Conservation (phyloP, 345 rosid species). For the Aegle marmelos region DNA sequence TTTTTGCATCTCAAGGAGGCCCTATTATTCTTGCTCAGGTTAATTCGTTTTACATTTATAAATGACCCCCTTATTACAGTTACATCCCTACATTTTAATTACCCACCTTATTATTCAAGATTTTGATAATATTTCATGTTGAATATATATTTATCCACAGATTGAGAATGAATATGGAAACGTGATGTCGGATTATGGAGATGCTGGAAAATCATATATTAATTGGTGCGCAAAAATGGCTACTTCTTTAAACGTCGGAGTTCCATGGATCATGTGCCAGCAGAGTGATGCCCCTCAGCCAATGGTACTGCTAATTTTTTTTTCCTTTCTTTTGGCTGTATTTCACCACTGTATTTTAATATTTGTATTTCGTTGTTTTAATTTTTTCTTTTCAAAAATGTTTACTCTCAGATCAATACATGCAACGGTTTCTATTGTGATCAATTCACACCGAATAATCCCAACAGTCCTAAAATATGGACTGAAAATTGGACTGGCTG, state of each 20-base stretch:
- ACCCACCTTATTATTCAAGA: not conserved
- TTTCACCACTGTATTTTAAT: not conserved
- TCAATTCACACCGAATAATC: conserved; percentile 28
- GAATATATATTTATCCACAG: conserved; percentile 19
- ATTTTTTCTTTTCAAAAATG: no score
- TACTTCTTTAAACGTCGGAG: conserved; percentile 46
- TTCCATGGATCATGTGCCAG: conserved; percentile 91
- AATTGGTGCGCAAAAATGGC: conserved; percentile 84
- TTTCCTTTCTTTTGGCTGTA: not conserved
- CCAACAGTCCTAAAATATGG: conserved; percentile 57
- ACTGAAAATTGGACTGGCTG: conserved; percentile 77
- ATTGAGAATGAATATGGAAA: conserved; percentile 88
- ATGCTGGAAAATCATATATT: conserved; percentile 52
- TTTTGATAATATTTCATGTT: not conserved
- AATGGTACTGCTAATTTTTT: conserved; percentile 15
- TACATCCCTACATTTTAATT: not conserved
- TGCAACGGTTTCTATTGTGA: conserved; percentile 64
- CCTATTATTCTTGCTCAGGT: conserved; percentile 77
- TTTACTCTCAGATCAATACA: conserved; percentile 35
- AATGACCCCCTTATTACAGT: no score
- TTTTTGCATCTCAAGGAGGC: conserved; percentile 83
- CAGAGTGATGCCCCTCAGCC: conserved; percentile 58
- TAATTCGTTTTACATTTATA: no score
- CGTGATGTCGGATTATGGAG: conserved; percentile 45
- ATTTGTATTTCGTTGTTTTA: not conserved